Conservation (phyloP, 495 filamentous ascomycete genomes). For the Hypoxylon fragiforme region DNA sequence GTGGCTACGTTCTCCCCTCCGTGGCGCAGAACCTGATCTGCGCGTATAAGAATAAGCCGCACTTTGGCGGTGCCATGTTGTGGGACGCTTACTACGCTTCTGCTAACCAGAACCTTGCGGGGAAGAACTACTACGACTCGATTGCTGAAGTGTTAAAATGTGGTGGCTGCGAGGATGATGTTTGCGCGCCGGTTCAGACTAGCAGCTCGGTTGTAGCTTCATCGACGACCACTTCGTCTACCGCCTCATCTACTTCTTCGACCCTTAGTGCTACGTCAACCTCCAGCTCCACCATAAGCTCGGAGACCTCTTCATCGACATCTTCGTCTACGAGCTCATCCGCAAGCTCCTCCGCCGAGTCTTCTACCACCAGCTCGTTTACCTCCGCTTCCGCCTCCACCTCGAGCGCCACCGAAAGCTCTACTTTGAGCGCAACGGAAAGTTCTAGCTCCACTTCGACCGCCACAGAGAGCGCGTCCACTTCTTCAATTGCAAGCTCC, state of each 20-base stretch:
- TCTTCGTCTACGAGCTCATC: too few relatives aligned
- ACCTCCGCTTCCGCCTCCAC: constrained; percentile 3
- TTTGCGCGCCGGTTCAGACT: constrained; percentile 17
- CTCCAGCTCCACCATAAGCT: neutral
- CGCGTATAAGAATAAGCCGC: constrained; percentile 35
- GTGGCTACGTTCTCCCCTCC: constrained; percentile 39
- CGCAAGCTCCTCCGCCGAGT: too few relatives aligned
- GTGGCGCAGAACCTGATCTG: constrained; percentile 33
- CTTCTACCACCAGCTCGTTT: too few relatives aligned
- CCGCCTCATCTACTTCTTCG: constrained; percentile 4
- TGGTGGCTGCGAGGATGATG: constrained; percentile 19
- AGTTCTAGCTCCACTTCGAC: too few relatives aligned
- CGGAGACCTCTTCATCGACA: too few relatives aligned
- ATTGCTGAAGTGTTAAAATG: constrained; percentile 30
- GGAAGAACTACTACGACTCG: constrained; percentile 37
- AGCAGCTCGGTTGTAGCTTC: constrained; percentile 8
- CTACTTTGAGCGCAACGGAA: too few relatives aligned
- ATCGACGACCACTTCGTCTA: constrained; percentile 15
- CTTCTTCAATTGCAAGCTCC: too few relatives aligned
- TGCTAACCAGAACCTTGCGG: constrained; percentile 22
- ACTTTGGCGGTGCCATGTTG: constrained; percentile 49
- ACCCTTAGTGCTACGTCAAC: constrained; percentile 6
- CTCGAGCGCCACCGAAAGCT: too few relatives aligned
- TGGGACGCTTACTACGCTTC: constrained; percentile 44
- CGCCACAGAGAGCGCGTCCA: too few relatives aligned